A percentile compares a stretch with the other conserved stretches of the same genome.
These are phyloP conservation scores for Trichoderma oligosporum DNA, from an alignment of 2,329 filamentous ascomycete genomes.

Conservation along the genomic window DNA sequence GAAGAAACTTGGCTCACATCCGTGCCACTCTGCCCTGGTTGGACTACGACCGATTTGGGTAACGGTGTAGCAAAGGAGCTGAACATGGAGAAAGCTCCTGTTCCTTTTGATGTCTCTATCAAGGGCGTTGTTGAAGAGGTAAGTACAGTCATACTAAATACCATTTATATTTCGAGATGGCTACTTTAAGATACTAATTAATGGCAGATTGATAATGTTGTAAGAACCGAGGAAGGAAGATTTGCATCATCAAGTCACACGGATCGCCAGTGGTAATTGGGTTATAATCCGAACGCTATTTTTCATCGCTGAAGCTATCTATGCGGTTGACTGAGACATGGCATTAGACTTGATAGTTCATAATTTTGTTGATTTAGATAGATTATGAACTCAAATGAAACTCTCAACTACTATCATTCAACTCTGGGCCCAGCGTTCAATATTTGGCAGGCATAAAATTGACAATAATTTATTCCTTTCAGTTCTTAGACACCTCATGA, in stretches of 20 bases:
- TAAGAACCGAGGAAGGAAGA: not conserved
- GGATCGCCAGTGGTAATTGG: not conserved
- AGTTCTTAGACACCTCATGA: constrained; percentile 24
- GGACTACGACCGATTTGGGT: constrained; percentile 1
- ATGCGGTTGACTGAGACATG: not conserved
- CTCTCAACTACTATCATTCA: not conserved
- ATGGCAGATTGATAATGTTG: not conserved
- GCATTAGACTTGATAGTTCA: not conserved
- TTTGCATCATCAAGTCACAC: not conserved
- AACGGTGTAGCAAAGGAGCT: not conserved
- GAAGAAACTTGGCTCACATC: constrained; percentile 2
- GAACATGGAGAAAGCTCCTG: not conserved
- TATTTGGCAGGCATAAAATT: constrained; percentile 22
- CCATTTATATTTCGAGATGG: not conserved
- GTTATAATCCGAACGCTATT: not conserved
- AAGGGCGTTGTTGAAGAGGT: not conserved
- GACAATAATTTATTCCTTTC: constrained; percentile 29
- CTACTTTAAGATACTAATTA: not conserved
- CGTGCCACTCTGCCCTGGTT: not conserved
- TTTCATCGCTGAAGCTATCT: not conserved
- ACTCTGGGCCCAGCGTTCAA: not conserved
- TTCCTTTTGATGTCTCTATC: not conserved
- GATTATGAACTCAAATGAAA: not conserved
- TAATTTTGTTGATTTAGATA: not conserved
- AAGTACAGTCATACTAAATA: not conserved